Conservation (phyloP, 208 protist species). For the Acanthamoeba castellanii region DNA sequence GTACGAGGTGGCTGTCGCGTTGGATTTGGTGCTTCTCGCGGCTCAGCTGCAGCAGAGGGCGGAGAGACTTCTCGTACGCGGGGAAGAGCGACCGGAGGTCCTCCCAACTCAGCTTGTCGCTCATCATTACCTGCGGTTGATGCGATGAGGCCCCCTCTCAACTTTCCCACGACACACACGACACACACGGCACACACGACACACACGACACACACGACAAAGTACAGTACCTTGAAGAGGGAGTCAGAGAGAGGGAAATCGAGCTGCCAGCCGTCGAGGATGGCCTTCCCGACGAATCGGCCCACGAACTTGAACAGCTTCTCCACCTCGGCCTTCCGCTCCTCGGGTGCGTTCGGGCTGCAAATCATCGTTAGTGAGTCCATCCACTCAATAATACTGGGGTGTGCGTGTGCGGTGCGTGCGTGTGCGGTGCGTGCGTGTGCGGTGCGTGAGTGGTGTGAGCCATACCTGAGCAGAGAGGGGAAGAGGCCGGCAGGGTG, state of each 20-base stretch:
- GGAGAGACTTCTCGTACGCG: constrained; percentile 71
- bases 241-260: constrained; percentile 86
- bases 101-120: constrained; percentile 65
- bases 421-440: neutral
- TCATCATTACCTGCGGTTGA: constrained; percentile 72
- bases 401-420: neutral
- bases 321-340: constrained; percentile 34
- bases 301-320: constrained; percentile 87
- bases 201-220: neutral
- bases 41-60: constrained; percentile 76
- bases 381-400: neutral
- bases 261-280: constrained; percentile 87
- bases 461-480: neutral
- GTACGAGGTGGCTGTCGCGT: constrained; percentile 5
- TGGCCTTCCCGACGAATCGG: constrained; percentile 87
- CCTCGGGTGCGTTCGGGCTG: constrained; percentile 29
- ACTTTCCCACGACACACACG: neutral
- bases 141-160: too few species aligned
- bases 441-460: too few species aligned
- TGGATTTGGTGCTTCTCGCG: constrained; percentile 74
- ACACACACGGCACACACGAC: neutral
- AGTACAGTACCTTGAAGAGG: constrained; percentile 80
- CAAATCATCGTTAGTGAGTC: neutral
- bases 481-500: constrained; percentile 78
- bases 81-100: constrained; percentile 83